A percentile compares a stretch with the other conserved stretches of the same genome.
phyloP scores from a whole-genome alignment of 805 yeast species.

The Wickerhamomyces bisporus region DNA sequence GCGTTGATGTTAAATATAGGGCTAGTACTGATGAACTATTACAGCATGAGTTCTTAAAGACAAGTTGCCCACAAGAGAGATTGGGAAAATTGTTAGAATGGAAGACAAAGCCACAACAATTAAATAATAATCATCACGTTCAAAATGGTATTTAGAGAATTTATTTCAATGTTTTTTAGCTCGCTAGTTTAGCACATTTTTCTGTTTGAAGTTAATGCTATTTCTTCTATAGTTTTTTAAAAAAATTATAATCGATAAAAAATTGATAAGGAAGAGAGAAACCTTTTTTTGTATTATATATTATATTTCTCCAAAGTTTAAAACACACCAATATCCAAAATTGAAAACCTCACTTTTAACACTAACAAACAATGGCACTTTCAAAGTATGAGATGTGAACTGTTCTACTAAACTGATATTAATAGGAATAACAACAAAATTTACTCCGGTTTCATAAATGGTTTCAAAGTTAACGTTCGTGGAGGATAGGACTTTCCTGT shows the following conservation, averaged over 20 bases:
- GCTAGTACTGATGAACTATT: slow-evolving; percentile 87
- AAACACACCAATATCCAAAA: slow-evolving; percentile 20
- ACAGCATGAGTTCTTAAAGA: slow-evolving; percentile 64
- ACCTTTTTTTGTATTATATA: too few relatives aligned
- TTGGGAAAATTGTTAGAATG: slow-evolving; percentile 56
- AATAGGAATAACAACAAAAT: slow-evolving; percentile 27
- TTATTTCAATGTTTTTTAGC: too few relatives aligned
- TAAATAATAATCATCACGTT: background rate
- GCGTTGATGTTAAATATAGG: slow-evolving; percentile 89
- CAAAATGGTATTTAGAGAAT: too few relatives aligned
- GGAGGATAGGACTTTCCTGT: slow-evolving; percentile 11
- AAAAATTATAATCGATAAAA: too few relatives aligned
- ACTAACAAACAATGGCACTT: slow-evolving; percentile 22
- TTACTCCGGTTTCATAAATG: slow-evolving; percentile 19
- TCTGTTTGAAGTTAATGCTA: too few relatives aligned
- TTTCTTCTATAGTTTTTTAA: too few relatives aligned
- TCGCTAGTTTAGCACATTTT: too few relatives aligned
- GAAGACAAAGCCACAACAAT: slow-evolving; percentile 26
- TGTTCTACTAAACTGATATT: slow-evolving; percentile 3
- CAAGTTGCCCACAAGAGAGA: slow-evolving; percentile 56
- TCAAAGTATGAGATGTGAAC: background rate
- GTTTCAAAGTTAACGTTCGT: slow-evolving; percentile 7
- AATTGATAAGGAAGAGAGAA: too few relatives aligned
- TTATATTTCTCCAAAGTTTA: slow-evolving; percentile 10
- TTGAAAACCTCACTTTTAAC: slow-evolving; percentile 11